phyloP scores from a whole-genome alignment of 140 eudicot genomes.

The Anethum foeniculum region DNA sequence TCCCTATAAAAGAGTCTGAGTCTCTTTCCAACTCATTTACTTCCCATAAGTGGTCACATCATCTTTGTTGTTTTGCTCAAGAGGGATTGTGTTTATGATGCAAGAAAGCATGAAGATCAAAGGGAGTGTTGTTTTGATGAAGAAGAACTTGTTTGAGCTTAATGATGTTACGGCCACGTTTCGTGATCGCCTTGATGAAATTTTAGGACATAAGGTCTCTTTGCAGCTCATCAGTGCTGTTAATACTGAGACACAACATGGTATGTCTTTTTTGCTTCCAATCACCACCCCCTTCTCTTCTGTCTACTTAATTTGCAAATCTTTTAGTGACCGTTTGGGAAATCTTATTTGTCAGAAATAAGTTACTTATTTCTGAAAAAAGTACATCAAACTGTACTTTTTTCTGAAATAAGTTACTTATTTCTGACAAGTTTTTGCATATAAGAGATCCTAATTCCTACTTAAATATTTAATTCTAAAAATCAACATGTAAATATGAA shows the following conservation, averaged over 20 bases:
- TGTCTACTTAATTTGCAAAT: no score
- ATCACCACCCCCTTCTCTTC: no score
- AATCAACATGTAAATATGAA: no score
- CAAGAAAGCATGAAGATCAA: slow-evolving; percentile 18
- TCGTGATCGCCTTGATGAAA: slow-evolving; percentile 32
- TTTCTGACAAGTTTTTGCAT: no score
- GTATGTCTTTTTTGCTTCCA: slow-evolving; percentile 14
- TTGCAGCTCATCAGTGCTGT: slow-evolving; percentile 55
- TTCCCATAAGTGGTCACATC: neutral
- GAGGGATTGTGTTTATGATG: neutral
- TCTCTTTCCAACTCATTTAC: neutral
- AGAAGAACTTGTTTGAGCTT: slow-evolving; percentile 34
- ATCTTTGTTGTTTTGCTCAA: neutral
- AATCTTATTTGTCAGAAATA: no score
- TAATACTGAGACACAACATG: slow-evolving; percentile 27
- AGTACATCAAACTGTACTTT: no score
- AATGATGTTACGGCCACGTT: slow-evolving; percentile 9
- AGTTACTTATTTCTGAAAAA: no score
- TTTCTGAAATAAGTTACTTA: no score
- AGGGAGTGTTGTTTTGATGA: slow-evolving; percentile 36
- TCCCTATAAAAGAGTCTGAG: neutral
- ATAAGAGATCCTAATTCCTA: no score
- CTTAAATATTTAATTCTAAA: no score
- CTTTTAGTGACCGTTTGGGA: no score
- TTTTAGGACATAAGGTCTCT: slow-evolving; percentile 47